Evolutionary conservation across 495 filamentous ascomycete genomes (phyloP).

Genomic region (Talaromyces ruber): DNA sequence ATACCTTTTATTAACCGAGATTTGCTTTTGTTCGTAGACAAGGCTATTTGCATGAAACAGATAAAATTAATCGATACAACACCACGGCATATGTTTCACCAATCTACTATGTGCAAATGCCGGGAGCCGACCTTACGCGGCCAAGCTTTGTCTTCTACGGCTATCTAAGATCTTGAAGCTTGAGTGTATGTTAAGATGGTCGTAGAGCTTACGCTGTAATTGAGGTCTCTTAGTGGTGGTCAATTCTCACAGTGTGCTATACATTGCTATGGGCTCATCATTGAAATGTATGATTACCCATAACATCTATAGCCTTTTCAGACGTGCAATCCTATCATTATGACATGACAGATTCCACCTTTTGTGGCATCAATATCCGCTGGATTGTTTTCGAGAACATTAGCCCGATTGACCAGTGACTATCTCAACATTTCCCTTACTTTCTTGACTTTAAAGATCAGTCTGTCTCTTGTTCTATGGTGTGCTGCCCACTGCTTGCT

Average conservation of each 20-base stretch:
- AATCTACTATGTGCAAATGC: not conserved
- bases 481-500: too few species aligned
- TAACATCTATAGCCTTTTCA: not conserved
- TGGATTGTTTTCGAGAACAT: too few species aligned
- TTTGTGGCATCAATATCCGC: not conserved
- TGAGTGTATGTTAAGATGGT: not conserved
- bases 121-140: not conserved
- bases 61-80: not conserved
- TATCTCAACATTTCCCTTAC: too few species aligned
- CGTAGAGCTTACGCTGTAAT: not conserved
- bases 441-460: too few species aligned
- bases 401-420: too few species aligned
- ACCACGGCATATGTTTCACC: not conserved
- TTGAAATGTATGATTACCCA: not conserved
- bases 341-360: not conserved
- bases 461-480: too few species aligned
- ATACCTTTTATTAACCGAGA: not conserved
- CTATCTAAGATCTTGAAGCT: not conserved
- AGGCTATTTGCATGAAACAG: not conserved
- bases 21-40: not conserved
- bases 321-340: too few species aligned
- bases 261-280: not conserved
- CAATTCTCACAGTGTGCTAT: not conserved
- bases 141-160: not conserved
- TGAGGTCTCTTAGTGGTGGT: not conserved